Evolutionary conservation across 768 basidiomycete genomes (phyloP).

Genomic region (Panellus pusillus): DNA sequence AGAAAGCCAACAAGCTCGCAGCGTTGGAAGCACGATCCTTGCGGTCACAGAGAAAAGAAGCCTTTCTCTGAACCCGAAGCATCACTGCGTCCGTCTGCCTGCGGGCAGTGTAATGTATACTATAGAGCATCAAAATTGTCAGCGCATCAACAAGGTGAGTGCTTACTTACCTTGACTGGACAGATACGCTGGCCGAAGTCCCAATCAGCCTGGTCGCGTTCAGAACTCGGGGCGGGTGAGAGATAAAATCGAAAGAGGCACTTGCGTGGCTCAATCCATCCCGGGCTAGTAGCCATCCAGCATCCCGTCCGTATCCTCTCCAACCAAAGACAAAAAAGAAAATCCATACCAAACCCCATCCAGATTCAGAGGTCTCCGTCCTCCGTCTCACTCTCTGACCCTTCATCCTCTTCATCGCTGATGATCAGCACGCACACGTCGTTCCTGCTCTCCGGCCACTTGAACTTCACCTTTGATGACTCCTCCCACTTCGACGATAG

Average conservation of each 20-base stretch:
- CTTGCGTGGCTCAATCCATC: too few relatives aligned
- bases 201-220: too few relatives aligned
- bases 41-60: constrained; percentile 17
- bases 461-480: constrained; percentile 25
- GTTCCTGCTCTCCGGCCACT: constrained; percentile 48
- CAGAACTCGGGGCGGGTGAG: too few relatives aligned
- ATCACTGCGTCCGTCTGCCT: neutral
- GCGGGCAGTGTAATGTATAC: neutral
- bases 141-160: neutral
- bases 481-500: too few relatives aligned
- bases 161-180: too few relatives aligned
- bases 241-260: too few relatives aligned
- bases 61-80: constrained; percentile 15
- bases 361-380: neutral
- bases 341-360: constrained; percentile 3
- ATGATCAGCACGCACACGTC: constrained; percentile 46
- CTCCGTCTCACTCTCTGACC: constrained; percentile 22
- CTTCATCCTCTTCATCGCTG: constrained; percentile 51
- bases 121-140: constrained; percentile 10
- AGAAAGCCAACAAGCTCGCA: neutral
- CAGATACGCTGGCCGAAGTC: too few relatives aligned
- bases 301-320: too few relatives aligned
- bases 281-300: too few relatives aligned
- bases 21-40: constrained; percentile 14
- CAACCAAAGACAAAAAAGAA: neutral